These are phyloP conservation scores for Pseudevernia furfuracea DNA, from an alignment of 495 filamentous ascomycete genomes.

Conservation along the genomic window DNA sequence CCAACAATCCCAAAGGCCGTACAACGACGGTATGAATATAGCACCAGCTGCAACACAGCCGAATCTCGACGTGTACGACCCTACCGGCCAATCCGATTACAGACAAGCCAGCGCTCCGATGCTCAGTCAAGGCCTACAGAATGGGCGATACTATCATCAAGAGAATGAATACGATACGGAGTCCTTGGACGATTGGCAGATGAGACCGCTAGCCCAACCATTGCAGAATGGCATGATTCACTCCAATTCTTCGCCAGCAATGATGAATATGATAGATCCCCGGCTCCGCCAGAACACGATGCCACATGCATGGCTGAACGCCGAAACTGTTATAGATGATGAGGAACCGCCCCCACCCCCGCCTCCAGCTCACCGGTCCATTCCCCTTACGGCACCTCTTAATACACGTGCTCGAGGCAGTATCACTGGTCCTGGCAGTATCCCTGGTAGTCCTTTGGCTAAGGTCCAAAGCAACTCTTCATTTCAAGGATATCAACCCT, in stretches of 20 bases:
- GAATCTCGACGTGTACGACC: neutral
- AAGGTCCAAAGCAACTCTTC: conserved; percentile 25
- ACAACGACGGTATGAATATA: neutral
- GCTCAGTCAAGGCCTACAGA: conserved; percentile 2
- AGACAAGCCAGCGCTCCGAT: neutral
- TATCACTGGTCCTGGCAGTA: conserved; percentile 5
- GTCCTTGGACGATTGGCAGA: conserved; percentile 6
- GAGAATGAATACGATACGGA: neutral
- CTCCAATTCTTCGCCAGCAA: conserved; percentile 17
- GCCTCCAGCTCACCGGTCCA: conserved; percentile 37
- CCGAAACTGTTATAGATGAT: conserved; percentile 33
- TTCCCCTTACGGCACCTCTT: conserved; percentile 42
- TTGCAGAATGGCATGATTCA: conserved; percentile 12
- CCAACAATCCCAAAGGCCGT: neutral
- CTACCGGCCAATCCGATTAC: neutral
- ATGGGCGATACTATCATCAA: neutral
- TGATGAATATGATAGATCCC: conserved; percentile 19
- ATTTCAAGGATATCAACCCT: conserved; percentile 5
- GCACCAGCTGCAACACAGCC: neutral
- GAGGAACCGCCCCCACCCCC: conserved; percentile 43
- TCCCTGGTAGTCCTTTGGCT: conserved; percentile 24
- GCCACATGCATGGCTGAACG: neutral
- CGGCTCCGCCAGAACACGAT: conserved; percentile 10
- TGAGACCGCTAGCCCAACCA: conserved; percentile 11
- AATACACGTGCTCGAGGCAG: conserved; percentile 27